Percentiles rank a stretch among this genome's conserved stretches.
Evolutionary conservation across 148 eudicot species (phyloP).

Genomic region (Vaccinium macrocarpon): DNA sequence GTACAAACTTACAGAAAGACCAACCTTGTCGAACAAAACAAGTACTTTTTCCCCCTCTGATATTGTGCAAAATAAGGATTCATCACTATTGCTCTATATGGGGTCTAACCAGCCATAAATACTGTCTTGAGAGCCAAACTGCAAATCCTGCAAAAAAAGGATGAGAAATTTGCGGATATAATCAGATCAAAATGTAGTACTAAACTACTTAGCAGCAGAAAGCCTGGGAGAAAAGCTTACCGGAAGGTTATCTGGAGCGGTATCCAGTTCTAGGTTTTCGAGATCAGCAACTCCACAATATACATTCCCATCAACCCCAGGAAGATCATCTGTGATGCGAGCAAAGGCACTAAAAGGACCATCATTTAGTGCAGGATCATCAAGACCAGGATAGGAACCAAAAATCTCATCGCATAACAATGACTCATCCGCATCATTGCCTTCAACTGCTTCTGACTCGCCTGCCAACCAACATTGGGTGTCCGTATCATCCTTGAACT

Average conservation of each 20-base stretch:
- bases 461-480: slow-evolving; percentile 38
- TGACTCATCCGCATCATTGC: slow-evolving; percentile 26
- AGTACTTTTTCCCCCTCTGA: neutral
- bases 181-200: neutral
- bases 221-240: slow-evolving; percentile 38
- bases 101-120: slow-evolving; percentile 55
- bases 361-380: slow-evolving; percentile 19
- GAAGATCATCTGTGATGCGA: slow-evolving; percentile 28
- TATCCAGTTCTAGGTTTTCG: slow-evolving; percentile 62
- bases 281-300: slow-evolving; percentile 35
- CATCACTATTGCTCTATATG: slow-evolving; percentile 20
- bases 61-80: neutral
- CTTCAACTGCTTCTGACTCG: slow-evolving; percentile 49
- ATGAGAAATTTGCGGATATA: neutral
- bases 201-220: neutral
- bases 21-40: neutral
- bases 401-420: slow-evolving; percentile 57
- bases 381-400: slow-evolving; percentile 31
- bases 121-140: slow-evolving; percentile 76
- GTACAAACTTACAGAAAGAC: neutral
- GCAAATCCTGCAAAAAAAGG: slow-evolving; percentile 50
- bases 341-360: slow-evolving; percentile 18
- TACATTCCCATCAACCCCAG: slow-evolving; percentile 23
- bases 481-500: slow-evolving; percentile 25
- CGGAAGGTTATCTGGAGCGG: slow-evolving; percentile 61